phyloP scores from a whole-genome alignment of 2,329 filamentous ascomycete species.

The Pseudocercospora crystallina region DNA sequence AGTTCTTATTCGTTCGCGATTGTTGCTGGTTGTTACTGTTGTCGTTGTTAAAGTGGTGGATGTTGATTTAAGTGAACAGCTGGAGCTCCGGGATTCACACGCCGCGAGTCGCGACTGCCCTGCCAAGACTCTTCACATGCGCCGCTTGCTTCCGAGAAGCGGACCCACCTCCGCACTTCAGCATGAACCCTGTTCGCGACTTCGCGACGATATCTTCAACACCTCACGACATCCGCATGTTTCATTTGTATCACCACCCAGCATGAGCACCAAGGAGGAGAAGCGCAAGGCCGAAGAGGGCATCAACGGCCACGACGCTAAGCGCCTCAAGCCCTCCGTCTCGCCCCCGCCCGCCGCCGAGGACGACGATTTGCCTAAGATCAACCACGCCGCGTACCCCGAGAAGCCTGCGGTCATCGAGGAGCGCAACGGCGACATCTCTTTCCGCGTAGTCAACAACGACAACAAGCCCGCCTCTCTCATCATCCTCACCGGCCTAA shows the following conservation, averaged over 20 bases:
- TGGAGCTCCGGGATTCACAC: too few relatives aligned
- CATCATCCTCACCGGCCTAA: constrained; percentile 91
- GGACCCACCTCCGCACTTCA: too few relatives aligned
- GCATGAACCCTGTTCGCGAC: too few relatives aligned
- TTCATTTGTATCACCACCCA: constrained; percentile 4
- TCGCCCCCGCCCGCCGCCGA: constrained; percentile 36
- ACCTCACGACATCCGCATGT: not conserved
- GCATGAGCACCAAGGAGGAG: constrained; percentile 22
- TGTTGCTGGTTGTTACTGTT: too few relatives aligned
- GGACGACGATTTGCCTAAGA: constrained; percentile 21
- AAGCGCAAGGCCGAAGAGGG: constrained; percentile 77
- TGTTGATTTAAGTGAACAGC: too few relatives aligned
- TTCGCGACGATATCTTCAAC: too few relatives aligned
- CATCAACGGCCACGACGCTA: constrained; percentile 54
- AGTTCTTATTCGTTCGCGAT: too few relatives aligned
- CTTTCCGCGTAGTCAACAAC: constrained; percentile 98
- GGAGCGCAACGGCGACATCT: constrained; percentile 89
- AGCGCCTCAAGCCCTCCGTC: constrained; percentile 59
- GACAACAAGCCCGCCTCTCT: constrained; percentile 83
- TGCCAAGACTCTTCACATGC: too few relatives aligned
- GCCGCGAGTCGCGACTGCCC: too few relatives aligned
- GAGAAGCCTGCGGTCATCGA: constrained; percentile 94
- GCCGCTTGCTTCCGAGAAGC: too few relatives aligned
- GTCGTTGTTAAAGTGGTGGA: too few relatives aligned
- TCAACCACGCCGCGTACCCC: constrained; percentile 66